Evolutionary conservation across 192 early-diverging fungal species (phyloP).

Genomic region (Diversispora eburnea): DNA sequence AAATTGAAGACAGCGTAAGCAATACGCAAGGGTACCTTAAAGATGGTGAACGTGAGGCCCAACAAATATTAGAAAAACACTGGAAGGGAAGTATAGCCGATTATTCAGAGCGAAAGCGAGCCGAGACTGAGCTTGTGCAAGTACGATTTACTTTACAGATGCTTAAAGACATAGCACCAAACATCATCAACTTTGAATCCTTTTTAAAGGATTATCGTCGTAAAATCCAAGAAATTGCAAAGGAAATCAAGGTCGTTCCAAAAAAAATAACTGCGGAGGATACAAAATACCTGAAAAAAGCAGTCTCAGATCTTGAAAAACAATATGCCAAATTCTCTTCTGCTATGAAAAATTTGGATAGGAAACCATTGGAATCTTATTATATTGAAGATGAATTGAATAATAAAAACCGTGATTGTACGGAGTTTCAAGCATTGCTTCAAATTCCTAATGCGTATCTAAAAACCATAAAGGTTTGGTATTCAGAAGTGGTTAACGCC

Average conservation of each 20-base stretch:
- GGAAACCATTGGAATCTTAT: neutral
- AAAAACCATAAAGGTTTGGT: neutral
- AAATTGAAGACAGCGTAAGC: neutral
- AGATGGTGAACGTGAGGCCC: slow-evolving; percentile 21
- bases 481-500: slow-evolving; percentile 8
- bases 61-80: neutral
- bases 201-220: slow-evolving; percentile 12
- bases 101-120: neutral
- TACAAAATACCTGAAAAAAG: slow-evolving; percentile 4
- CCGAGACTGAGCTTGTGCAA: slow-evolving; percentile 5
- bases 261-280: neutral
- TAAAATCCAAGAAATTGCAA: neutral
- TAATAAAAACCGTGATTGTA: neutral
- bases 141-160: neutral
- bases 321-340: neutral
- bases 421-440: neutral
- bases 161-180: neutral
- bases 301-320: neutral
- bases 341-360: neutral
- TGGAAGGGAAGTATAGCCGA: neutral
- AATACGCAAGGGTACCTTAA: slow-evolving; percentile 1
- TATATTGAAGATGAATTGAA: neutral
- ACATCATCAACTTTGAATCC: neutral
- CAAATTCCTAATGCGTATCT: neutral
- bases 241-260: neutral